Evolutionary conservation across 257 asterid species (phyloP), one percentile per base, ranked within the genome.

Genomic region (Solanum medicagineum): DNA sequence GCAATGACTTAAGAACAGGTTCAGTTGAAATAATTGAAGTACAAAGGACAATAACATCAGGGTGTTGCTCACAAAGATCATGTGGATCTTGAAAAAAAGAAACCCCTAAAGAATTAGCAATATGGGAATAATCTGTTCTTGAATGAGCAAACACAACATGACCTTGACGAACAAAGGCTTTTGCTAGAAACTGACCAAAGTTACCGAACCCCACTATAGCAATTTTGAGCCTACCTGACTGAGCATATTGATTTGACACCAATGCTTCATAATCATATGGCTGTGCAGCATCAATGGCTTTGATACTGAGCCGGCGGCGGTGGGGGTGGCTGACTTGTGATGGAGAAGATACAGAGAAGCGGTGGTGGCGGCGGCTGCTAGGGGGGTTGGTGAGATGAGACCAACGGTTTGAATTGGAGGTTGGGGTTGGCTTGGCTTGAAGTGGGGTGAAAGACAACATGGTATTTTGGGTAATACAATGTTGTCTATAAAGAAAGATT

Each of bases 111-210:
- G 93, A 85, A 22, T 88, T 84, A 1, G 98, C 94, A 3, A 81
- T 55, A 26, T 90, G 63, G 80, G 60, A 85, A 87, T 92, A 86
- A 86, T 92, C 85, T 3, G 93, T 86, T 12, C 97, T 90, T 16
- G 98, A 94, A 44, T 90, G 89, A 4, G 96, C 95, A 47, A 87
- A 89, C 0, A 94, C 97, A 2, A 86, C 6, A 86, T 94, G 97
- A 0, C 96, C 97, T 75, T 90, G 97, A 17, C 88, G 90, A 74
- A 92, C 36, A 87, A 94, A 92, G 3, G 95, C 90, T 85, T 90
- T 92, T 40, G 97, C 92, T 2, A 94, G 92, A 74, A 93, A 94
- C 71, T 92, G 97, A 10, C 98, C 98, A 86, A 94, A 94, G 83
- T 94, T 94, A 0, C 98, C 98, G 86, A 93, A 94, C 16, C 98